Percentiles rank a stretch among this genome's conserved stretches.
These are phyloP conservation scores for Tetratostichococcus sp. DNA, from an alignment of 139 green algal genomes.

Conservation along the genomic window DNA sequence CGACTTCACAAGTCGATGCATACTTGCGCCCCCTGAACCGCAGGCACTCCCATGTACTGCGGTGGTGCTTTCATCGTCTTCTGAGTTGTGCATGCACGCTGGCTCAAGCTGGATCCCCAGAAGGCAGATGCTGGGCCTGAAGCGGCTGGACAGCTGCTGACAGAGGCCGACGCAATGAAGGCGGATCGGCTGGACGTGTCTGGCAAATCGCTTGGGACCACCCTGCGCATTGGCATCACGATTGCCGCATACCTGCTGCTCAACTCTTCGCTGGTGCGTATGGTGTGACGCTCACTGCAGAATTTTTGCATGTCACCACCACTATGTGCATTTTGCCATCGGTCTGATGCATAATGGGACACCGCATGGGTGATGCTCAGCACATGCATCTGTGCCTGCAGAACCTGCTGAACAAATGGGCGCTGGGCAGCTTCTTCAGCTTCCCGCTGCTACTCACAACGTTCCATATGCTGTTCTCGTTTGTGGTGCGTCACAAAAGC, in stretches of 20 bases:
- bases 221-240: neutral
- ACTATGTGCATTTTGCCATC: too few relatives aligned
- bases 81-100: too few relatives aligned
- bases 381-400: neutral
- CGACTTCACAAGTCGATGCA: too few relatives aligned
- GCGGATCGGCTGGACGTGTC: neutral
- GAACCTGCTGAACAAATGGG: constrained; percentile 36
- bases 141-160: neutral
- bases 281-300: too few relatives aligned
- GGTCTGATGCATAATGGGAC: too few relatives aligned
- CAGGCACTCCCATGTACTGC: too few relatives aligned
- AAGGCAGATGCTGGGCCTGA: neutral
- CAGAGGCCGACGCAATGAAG: neutral
- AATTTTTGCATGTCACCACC: too few relatives aligned
- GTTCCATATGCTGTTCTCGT: constrained; percentile 55
- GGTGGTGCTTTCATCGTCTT: too few relatives aligned
- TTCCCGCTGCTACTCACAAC: constrained; percentile 57
- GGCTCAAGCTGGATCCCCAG: neutral
- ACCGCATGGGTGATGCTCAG: too few relatives aligned
- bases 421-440: constrained; percentile 48
- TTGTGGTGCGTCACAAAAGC: constrained; percentile 23
- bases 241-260: constrained; percentile 14
- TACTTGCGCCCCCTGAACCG: too few relatives aligned
- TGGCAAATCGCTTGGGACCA: neutral
- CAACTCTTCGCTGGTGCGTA: constrained; percentile 7